These are phyloP conservation scores for Solanum pennellii DNA, from an alignment of 257 asterid species.

Conservation along the genomic window DNA sequence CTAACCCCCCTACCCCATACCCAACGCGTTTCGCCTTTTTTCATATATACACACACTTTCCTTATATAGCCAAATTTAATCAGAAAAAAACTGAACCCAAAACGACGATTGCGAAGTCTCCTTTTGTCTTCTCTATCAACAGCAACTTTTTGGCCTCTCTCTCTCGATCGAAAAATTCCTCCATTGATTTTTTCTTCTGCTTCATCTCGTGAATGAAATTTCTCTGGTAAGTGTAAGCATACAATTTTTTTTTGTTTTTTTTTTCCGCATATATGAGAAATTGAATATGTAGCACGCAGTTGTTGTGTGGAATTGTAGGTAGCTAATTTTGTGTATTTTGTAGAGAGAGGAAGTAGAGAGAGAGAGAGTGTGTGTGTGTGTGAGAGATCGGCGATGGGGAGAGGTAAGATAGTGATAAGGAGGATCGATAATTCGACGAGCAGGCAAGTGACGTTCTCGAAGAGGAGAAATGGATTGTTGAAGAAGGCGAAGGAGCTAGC, in stretches of 20 bases:
- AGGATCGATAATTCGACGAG: constrained; percentile 41
- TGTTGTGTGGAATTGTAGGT: not conserved
- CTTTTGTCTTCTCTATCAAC: constrained; percentile 27
- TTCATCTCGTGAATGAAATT: not conserved
- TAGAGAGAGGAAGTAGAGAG: not conserved
- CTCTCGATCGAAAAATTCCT: not conserved
- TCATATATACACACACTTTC: constrained; percentile 17
- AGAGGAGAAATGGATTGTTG: constrained; percentile 31
- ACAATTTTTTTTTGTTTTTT: not conserved
- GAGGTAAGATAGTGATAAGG: constrained; percentile 35
- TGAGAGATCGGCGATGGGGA: constrained; percentile 18
- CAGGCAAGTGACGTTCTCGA: constrained; percentile 36
- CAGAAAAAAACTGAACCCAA: constrained; percentile 9
- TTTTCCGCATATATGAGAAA: not conserved
- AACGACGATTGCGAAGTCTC: constrained; percentile 5
- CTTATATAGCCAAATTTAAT: constrained; percentile 17
- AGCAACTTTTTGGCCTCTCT: not conserved
- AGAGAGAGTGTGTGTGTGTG: not conserved
- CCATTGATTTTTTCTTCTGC: not conserved
- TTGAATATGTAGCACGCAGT: not conserved
- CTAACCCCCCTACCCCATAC: not conserved
- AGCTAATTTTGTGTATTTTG: not conserved
- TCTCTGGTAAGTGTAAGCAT: not conserved
- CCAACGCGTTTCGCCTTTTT: not conserved
- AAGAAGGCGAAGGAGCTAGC: constrained; percentile 33